These are phyloP conservation scores for Boletus subcaerulescens DNA, from an alignment of 768 basidiomycete species.

Conservation along the genomic window DNA sequence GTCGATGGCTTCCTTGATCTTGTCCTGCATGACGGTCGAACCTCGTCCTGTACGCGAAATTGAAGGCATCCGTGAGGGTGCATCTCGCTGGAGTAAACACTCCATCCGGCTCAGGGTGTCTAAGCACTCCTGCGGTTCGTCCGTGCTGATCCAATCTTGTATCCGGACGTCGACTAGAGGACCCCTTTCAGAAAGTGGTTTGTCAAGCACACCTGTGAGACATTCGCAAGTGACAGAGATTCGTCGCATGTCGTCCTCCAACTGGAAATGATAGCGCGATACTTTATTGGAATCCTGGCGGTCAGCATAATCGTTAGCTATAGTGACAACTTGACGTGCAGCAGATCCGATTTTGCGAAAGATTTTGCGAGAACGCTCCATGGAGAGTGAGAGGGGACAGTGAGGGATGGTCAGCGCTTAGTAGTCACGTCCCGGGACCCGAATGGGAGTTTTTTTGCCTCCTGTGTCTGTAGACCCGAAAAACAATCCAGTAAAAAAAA, in stretches of 20 bases:
- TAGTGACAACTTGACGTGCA: not conserved
- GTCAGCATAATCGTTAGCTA: not conserved
- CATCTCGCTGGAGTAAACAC: not conserved
- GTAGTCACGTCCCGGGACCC: too few relatives aligned
- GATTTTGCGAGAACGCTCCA: conserved; percentile 7
- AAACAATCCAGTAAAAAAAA: too few relatives aligned
- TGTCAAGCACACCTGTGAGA: not conserved
- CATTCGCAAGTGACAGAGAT: conserved; percentile 4
- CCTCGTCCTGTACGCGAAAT: not conserved
- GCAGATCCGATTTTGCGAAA: conserved; percentile 1
- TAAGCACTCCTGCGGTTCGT: not conserved
- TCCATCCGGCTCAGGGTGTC: not conserved
- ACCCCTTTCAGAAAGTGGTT: not conserved
- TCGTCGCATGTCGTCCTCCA: conserved; percentile 3
- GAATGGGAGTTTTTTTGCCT: too few relatives aligned
- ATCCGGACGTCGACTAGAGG: not conserved
- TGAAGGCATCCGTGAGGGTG: not conserved
- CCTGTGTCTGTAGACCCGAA: too few relatives aligned
- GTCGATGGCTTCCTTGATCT: not conserved
- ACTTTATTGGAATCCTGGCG: not conserved
- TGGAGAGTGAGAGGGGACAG: not conserved
- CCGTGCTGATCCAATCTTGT: not conserved
- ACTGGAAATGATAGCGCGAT: not conserved
- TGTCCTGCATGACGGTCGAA: not conserved
- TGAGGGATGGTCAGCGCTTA: too few relatives aligned